phyloP scores from a whole-genome alignment of 1,139 yeast species.

The Debaryomyces coudertii region DNA sequence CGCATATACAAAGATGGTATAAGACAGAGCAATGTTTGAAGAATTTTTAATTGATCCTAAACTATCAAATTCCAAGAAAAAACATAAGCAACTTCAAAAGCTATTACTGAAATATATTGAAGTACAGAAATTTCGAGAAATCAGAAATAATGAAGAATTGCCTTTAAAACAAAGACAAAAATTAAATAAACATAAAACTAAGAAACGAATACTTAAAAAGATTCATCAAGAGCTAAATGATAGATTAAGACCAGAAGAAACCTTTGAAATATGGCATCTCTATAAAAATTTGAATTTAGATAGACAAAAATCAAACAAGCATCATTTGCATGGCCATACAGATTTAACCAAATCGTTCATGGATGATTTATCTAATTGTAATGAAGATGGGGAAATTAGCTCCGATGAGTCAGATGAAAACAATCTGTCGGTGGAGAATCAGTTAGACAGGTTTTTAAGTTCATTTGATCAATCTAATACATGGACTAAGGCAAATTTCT shows the following conservation, averaged over 20 bases:
- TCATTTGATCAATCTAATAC: conserved; percentile 26
- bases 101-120: conserved; percentile 26
- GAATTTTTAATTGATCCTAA: conserved; percentile 19
- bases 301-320: conserved; percentile 7
- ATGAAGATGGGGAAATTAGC: conserved; percentile 13
- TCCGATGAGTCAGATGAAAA: conserved; percentile 15
- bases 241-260: conserved; percentile 36
- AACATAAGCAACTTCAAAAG: conserved; percentile 17
- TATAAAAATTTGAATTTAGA: conserved; percentile 18
- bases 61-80: conserved; percentile 18
- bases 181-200: conserved; percentile 17
- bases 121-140: conserved; percentile 19
- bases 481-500: conserved; percentile 27
- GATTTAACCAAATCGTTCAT: conserved; percentile 9
- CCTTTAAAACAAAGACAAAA: conserved; percentile 14
- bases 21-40: conserved; percentile 24
- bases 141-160: conserved; percentile 16
- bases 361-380: conserved; percentile 8
- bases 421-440: conserved; percentile 15
- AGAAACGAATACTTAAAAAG: conserved; percentile 18
- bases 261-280: conserved; percentile 44
- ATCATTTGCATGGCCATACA: not conserved
- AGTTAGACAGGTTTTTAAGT: conserved; percentile 19
- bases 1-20: not conserved
- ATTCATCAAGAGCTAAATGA: conserved; percentile 21